Evolutionary conservation across 305 asterid species (phyloP).

Genomic region (Solanum hybrid): DNA sequence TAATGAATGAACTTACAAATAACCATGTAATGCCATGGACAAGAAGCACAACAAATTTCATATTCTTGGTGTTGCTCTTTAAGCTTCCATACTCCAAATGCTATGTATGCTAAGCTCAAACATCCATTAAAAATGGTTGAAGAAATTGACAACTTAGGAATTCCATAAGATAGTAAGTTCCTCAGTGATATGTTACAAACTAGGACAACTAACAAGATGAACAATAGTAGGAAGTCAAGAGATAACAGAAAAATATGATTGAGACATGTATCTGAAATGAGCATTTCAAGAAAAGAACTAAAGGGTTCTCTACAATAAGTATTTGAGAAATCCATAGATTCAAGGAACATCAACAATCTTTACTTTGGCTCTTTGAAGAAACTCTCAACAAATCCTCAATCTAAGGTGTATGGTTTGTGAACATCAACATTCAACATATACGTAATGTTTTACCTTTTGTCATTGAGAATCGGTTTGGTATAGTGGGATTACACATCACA

Average conservation of each 20-base stretch:
- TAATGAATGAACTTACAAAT: neutral
- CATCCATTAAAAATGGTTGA: neutral
- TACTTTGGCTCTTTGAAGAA: too few species aligned
- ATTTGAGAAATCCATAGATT: neutral
- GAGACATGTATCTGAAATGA: neutral
- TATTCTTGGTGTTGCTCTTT: neutral
- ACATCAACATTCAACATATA: too few species aligned
- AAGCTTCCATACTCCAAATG: neutral
- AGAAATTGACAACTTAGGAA: neutral
- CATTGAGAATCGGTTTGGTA: too few species aligned
- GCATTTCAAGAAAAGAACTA: neutral
- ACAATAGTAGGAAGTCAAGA: neutral
- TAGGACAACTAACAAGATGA: neutral
- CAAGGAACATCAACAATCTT: too few species aligned
- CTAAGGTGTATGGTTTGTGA: too few species aligned
- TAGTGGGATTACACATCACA: too few species aligned
- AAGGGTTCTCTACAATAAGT: neutral
- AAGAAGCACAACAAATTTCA: neutral
- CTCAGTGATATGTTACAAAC: neutral
- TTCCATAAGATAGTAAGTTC: neutral
- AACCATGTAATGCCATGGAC: neutral
- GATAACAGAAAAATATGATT: neutral
- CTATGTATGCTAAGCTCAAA: neutral
- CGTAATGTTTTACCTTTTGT: too few species aligned
- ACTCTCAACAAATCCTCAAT: too few species aligned